Base-by-base conservation (phyloP, 2,329 filamentous ascomycete species). In the Cladorrhinum sp. region DNA sequence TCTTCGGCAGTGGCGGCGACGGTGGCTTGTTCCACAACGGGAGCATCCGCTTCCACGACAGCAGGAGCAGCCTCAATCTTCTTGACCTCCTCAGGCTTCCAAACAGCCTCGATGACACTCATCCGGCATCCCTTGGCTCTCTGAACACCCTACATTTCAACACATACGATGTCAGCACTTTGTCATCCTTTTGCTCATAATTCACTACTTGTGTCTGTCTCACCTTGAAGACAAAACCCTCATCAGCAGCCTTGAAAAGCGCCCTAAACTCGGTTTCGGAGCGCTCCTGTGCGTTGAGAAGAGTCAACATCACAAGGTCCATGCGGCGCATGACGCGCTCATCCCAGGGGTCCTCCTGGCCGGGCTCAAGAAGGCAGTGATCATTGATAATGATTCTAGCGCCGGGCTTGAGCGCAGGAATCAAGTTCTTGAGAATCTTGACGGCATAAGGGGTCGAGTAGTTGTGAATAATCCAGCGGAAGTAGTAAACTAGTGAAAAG, bases 381-480 rank as follows among this genome's bases (percentile, higher is more conserved):
- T 77, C 75, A 61, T 76, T 77, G 46, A 76, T 77, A 26, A 73
- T 54, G 62, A 87, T 69, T 53, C 78, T 73, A 10, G 82, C 77
- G 18, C 85, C 79, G 1, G 81, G 78, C 70, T 86, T 82, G 56
- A 86, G 71, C 33, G 83, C 79, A 1, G 83, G 82, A 1, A 84
- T 72, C 8, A 86, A 74, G 20, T 77, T 78, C 62, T 76, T 75
- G 39, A 82, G 72, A 42, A 86, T 80, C 50, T 75, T 74, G 50
- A 80, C 67, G 3, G 78, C 77, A 58, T 83, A 81, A 2, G 77
- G 77, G 14, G 83, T 83, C 0, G 83, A 80, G 74, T 84, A 85
- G 72, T 87, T 85, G 69, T 88, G 84, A 7, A 88, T 71, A 63
- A 87, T 85, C 77, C 80, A 81, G 53, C 83, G 80, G 71, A 86